Evolutionary conservation across 2,329 filamentous ascomycete species (phyloP).

Genomic region (Cladosporium sp.): DNA sequence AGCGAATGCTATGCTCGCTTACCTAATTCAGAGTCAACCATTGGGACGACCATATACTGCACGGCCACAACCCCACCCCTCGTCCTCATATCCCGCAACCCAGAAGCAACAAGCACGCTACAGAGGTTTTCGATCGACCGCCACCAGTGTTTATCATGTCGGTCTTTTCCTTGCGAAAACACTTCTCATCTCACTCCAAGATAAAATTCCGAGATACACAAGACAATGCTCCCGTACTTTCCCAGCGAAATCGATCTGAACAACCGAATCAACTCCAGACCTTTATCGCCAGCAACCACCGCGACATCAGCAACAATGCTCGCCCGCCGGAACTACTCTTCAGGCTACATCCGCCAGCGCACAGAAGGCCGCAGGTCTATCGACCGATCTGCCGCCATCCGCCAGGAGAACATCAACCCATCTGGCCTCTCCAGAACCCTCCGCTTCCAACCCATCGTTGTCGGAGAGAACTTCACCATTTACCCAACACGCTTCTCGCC

Average conservation of each 20-base stretch:
- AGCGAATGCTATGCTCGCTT: background rate
- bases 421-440: background rate
- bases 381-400: background rate
- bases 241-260: background rate
- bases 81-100: background rate
- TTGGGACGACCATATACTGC: background rate
- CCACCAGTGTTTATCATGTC: background rate
- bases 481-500: background rate
- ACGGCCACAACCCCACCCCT: background rate
- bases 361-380: background rate
- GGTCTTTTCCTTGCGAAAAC: background rate
- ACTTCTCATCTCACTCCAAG: background rate
- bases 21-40: background rate
- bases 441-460: background rate
- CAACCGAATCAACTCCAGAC: background rate
- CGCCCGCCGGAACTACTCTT: background rate
- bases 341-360: background rate
- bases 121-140: background rate
- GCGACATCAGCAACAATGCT: background rate
- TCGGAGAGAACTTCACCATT: background rate
- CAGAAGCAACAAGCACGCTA: background rate
- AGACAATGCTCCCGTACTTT: background rate
- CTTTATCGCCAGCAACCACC: background rate
- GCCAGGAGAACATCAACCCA: background rate
- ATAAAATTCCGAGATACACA: background rate